Percentiles rank a stretch among this genome's conserved stretches.
Evolutionary conservation across 106 monocot genomes (phyloP).

Genomic region (Acorus gramineus): DNA sequence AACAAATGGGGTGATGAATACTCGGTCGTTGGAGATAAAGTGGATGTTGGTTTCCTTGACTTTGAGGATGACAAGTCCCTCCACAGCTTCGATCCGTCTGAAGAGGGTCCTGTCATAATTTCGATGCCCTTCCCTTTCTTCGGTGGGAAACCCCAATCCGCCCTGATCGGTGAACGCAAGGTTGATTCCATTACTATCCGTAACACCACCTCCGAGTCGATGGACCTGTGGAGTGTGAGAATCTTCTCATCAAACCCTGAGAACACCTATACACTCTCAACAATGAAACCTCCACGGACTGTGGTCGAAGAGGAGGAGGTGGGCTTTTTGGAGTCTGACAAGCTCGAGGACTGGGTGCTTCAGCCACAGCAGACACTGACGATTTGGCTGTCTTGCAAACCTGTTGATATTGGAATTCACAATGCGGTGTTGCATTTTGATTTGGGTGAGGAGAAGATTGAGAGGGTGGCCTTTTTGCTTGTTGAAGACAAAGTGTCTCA

Average conservation of each 20-base stretch:
- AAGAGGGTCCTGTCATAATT: slow-evolving; percentile 51
- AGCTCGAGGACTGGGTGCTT: slow-evolving; percentile 65
- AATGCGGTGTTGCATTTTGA: slow-evolving; percentile 78
- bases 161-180: slow-evolving; percentile 45
- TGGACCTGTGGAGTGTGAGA: slow-evolving; percentile 77
- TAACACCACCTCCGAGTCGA: slow-evolving; percentile 54
- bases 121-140: slow-evolving; percentile 61
- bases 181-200: slow-evolving; percentile 38
- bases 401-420: slow-evolving; percentile 76
- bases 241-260: slow-evolving; percentile 87
- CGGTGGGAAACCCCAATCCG: slow-evolving; percentile 62
- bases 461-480: slow-evolving; percentile 75
- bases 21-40: slow-evolving; percentile 60
- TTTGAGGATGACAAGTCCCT: slow-evolving; percentile 62
- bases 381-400: slow-evolving; percentile 87
- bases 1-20: slow-evolving; percentile 39
- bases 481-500: slow-evolving; percentile 79
- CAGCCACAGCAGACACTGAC: slow-evolving; percentile 60
- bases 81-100: slow-evolving; percentile 23
- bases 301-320: slow-evolving; percentile 29
- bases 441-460: slow-evolving; percentile 68
- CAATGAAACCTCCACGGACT: slow-evolving; percentile 67
- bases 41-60: slow-evolving; percentile 69
- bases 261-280: slow-evolving; percentile 51
- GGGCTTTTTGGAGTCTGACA: slow-evolving; percentile 46